Conservation (phyloP, 192 early-diverging fungal genomes). For the Coemansia sp. region DNA sequence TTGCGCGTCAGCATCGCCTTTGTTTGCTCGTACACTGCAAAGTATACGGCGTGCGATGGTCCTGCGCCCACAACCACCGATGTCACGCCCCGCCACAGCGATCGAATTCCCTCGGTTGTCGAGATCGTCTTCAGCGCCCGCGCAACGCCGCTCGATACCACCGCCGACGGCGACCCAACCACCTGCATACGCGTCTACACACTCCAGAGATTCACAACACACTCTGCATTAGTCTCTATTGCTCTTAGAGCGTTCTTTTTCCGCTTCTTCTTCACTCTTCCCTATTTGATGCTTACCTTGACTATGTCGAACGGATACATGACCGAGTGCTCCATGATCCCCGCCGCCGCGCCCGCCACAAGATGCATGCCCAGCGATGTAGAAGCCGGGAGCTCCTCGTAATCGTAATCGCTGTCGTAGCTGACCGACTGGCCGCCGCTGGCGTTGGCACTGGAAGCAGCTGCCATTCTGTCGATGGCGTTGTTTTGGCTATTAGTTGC, state of each 20-base stretch:
- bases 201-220: neutral
- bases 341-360: constrained; percentile 92
- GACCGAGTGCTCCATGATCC: constrained; percentile 93
- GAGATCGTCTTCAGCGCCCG: constrained; percentile 71
- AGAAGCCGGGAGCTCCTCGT: constrained; percentile 88
- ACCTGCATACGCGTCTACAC: constrained; percentile 94
- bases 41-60: constrained; percentile 94
- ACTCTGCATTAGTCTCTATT: neutral
- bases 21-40: constrained; percentile 90
- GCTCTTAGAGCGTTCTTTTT: neutral
- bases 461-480: neutral
- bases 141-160: constrained; percentile 68
- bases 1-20: constrained; percentile 68
- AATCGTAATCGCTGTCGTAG: constrained; percentile 69
- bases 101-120: constrained; percentile 71
- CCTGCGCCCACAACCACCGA: constrained; percentile 92
- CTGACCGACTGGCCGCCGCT: neutral
- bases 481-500: neutral
- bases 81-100: constrained; percentile 93
- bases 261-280: neutral
- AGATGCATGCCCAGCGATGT: constrained; percentile 79
- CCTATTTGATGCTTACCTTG: constrained; percentile 64
- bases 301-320: constrained; percentile 95
- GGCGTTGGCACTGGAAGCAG: neutral
- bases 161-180: constrained; percentile 64